phyloP scores from a whole-genome alignment of 768 basidiomycete genomes.

The Crucibulum laeve region DNA sequence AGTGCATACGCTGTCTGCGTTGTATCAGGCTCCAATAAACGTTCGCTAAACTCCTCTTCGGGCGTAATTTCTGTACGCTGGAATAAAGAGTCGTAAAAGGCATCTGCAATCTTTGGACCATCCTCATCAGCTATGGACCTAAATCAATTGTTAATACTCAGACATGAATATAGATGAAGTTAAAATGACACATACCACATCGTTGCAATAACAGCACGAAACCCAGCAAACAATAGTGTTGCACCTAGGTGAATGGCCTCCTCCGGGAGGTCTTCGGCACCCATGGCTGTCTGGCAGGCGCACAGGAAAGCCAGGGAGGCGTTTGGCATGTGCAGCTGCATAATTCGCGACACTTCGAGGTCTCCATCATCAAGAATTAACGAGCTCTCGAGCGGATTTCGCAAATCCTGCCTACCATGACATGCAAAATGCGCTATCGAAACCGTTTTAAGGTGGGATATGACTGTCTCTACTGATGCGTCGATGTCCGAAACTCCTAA shows the following conservation, averaged over 20 bases:
- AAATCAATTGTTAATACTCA: background rate
- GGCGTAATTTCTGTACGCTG: too few species aligned
- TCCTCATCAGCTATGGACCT: constrained; percentile 11
- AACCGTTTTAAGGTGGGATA: constrained; percentile 11
- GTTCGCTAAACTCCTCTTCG: too few species aligned
- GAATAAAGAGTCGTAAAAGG: constrained; percentile 11
- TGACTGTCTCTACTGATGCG: constrained; percentile 14
- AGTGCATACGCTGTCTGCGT: too few species aligned
- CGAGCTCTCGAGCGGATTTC: constrained; percentile 19
- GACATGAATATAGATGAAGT: background rate
- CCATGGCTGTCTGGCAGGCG: constrained; percentile 26
- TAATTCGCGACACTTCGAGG: constrained; percentile 14
- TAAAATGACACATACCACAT: constrained; percentile 13
- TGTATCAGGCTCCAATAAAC: too few species aligned
- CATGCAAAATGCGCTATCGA: constrained; percentile 26
- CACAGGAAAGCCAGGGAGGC: constrained; percentile 22
- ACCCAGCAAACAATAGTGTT: constrained; percentile 18
- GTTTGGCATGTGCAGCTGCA: constrained; percentile 11
- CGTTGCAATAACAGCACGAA: constrained; percentile 15
- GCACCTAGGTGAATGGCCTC: constrained; percentile 20
- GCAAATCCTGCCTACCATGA: constrained; percentile 19
- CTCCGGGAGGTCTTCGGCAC: constrained; percentile 15
- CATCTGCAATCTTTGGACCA: constrained; percentile 10
- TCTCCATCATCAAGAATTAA: constrained; percentile 14
- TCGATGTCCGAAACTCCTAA: constrained; percentile 7